Base-by-base conservation (phyloP, 78 protist genomes). In the Pelomyxa schiedti region DNA sequence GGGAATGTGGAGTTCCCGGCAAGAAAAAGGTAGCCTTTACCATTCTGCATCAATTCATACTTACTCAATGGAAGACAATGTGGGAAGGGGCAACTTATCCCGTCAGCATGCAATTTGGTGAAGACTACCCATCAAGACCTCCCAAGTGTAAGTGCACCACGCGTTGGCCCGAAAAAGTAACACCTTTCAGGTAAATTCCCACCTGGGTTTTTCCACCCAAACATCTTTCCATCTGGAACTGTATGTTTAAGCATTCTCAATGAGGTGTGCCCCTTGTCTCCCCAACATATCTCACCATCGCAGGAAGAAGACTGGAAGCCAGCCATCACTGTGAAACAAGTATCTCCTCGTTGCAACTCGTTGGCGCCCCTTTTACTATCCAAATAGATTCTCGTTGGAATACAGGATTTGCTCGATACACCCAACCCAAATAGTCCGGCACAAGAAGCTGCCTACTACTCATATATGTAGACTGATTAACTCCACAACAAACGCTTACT, bases 251-350 rank as follows among this genome's bases (percentile, higher is more conserved):
- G 92, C 63, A 78, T 97, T 32, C 69, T 97, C 32, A 92, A 93
- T 76, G 98, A 88, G n/a, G n/a, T n/a, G n/a, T n/a, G n/a, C n/a
- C n/a, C n/a, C n/a, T n/a, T n/a, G n/a, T n/a, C n/a, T n/a, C n/a
- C n/a, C n/a, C n/a, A n/a, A n/a, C n/a, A n/a, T n/a, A n/a, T n/a
- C n/a, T n/a, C n/a, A 8, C n/a, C n/a, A n/a, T n/a, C n/a, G n/a
- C n/a, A n/a, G n/a, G 96, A 94, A 36, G 83, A 91, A 35, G 96
- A 86, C 64, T 97, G 99, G 99, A 78, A 80, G 69, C 98, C 98
- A 0, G 86, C 92, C 0, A 79, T 95, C 66, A 89, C 94, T 29
- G 67, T 96, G 66, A 92, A 91, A 79, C 90, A 81, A 82, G 92
- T 79, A 65, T 1, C 32, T 16, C 2, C 22, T 40, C 0, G 1